These are phyloP conservation scores for Yamadazyma atlantica DNA, from an alignment of 1,139 yeast genomes.

Conservation along the genomic window DNA sequence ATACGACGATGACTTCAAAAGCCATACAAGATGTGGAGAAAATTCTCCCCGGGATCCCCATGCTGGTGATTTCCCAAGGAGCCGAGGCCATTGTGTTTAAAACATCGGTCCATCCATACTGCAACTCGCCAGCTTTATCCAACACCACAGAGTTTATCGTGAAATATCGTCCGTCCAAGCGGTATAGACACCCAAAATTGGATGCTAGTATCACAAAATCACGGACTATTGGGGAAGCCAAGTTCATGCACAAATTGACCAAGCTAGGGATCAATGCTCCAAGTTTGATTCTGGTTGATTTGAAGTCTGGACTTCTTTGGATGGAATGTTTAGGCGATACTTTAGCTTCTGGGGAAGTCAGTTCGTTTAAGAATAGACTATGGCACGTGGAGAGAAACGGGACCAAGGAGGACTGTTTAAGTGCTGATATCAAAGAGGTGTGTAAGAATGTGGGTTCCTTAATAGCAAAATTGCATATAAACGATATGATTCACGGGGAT, in stretches of 20 bases:
- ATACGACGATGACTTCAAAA: slow-evolving; percentile 38
- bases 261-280: slow-evolving; percentile 67
- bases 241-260: slow-evolving; percentile 63
- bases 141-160: slow-evolving; percentile 51
- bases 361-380: slow-evolving; percentile 69
- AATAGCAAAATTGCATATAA: slow-evolving; percentile 70
- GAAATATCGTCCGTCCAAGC: slow-evolving; percentile 86
- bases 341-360: slow-evolving; percentile 47
- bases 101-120: slow-evolving; percentile 68
- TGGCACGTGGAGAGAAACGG: slow-evolving; percentile 56
- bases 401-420: slow-evolving; percentile 24
- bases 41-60: slow-evolving; percentile 47
- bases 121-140: slow-evolving; percentile 3
- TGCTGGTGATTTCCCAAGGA: slow-evolving; percentile 77
- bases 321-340: slow-evolving; percentile 71
- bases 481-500: slow-evolving; percentile 91
- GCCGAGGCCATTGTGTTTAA: slow-evolving; percentile 88
- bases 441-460: slow-evolving; percentile 61
- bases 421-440: slow-evolving; percentile 38
- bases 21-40: slow-evolving; percentile 40
- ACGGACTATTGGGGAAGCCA: slow-evolving; percentile 82
- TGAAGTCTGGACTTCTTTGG: slow-evolving; percentile 81
- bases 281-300: slow-evolving; percentile 66
- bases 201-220: slow-evolving; percentile 76
- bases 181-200: slow-evolving; percentile 82